Evolutionary conservation across 192 early-diverging fungal genomes (phyloP).

Genomic region (Chytriomyces sp.): DNA sequence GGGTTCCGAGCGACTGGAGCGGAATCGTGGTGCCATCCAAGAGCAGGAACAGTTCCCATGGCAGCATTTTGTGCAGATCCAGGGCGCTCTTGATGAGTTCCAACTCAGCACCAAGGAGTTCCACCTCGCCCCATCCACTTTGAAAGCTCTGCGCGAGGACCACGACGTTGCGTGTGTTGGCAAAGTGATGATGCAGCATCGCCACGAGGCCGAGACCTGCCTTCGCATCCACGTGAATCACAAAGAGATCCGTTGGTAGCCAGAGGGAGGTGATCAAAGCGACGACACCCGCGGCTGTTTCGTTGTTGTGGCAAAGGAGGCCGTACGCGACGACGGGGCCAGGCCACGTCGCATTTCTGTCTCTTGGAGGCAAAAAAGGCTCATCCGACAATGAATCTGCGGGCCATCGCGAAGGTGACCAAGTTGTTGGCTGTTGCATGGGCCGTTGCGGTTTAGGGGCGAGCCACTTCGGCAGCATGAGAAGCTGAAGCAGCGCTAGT

Average conservation of each 20-base stretch:
- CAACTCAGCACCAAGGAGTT: neutral
- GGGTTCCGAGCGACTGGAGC: neutral
- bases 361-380: too few relatives aligned
- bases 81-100: neutral
- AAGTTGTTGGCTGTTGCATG: too few relatives aligned
- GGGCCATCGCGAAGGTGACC: too few relatives aligned
- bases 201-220: neutral
- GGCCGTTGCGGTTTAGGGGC: too few relatives aligned
- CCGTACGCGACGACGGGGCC: too few relatives aligned
- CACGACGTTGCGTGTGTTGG: neutral
- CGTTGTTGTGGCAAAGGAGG: neutral
- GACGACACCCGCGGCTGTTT: neutral
- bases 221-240: neutral
- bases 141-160: neutral
- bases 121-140: neutral
- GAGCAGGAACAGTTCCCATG: neutral
- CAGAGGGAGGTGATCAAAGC: neutral
- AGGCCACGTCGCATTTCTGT: too few relatives aligned
- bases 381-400: too few relatives aligned
- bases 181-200: neutral
- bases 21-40: neutral
- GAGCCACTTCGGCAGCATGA: too few relatives aligned
- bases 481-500: too few relatives aligned
- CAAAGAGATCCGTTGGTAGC: neutral
- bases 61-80: neutral